Percentiles rank a stretch among this genome's conserved stretches.
Evolutionary conservation across 306 rosid species (phyloP).

Genomic region (Vigna reflexopilosa): DNA sequence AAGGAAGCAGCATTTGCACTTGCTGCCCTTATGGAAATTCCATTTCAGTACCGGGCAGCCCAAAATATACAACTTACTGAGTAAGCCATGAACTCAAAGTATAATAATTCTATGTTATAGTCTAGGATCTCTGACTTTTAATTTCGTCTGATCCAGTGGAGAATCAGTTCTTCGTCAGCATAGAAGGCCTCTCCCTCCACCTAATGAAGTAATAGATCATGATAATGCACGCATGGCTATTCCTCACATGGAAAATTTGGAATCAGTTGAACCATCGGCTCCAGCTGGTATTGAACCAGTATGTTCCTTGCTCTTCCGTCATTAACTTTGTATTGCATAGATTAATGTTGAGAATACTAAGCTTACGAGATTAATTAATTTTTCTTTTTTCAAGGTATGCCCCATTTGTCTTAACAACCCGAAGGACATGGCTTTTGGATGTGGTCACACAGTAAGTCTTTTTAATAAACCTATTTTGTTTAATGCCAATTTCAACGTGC

Average conservation of each 20-base stretch:
- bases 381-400: slow-evolving; percentile 67
- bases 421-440: slow-evolving; percentile 97
- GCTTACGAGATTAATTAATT: slow-evolving; percentile 36
- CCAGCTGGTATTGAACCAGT: slow-evolving; percentile 65
- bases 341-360: slow-evolving; percentile 32
- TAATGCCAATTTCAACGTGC: background rate
- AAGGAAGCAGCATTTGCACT: slow-evolving; percentile 95
- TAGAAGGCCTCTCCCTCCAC: slow-evolving; percentile 81
- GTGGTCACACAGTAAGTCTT: slow-evolving; percentile 88
- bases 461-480: slow-evolving; percentile 30
- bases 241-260: slow-evolving; percentile 45
- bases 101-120: slow-evolving; percentile 1
- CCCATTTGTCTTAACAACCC: slow-evolving; percentile 92
- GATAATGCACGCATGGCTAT: slow-evolving; percentile 59
- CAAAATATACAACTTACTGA: slow-evolving; percentile 52
- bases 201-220: slow-evolving; percentile 69
- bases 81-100: slow-evolving; percentile 55
- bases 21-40: slow-evolving; percentile 98
- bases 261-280: slow-evolving; percentile 55
- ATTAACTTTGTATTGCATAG: slow-evolving; percentile 23
- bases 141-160: slow-evolving; percentile 50
- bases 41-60: slow-evolving; percentile 78
- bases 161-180: slow-evolving; percentile 50
- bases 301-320: slow-evolving; percentile 35
- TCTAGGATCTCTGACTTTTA: slow-evolving; percentile 34